Evolutionary conservation across 2,329 filamentous ascomycete genomes (phyloP).

Genomic region (Lecanosticta acicola): DNA sequence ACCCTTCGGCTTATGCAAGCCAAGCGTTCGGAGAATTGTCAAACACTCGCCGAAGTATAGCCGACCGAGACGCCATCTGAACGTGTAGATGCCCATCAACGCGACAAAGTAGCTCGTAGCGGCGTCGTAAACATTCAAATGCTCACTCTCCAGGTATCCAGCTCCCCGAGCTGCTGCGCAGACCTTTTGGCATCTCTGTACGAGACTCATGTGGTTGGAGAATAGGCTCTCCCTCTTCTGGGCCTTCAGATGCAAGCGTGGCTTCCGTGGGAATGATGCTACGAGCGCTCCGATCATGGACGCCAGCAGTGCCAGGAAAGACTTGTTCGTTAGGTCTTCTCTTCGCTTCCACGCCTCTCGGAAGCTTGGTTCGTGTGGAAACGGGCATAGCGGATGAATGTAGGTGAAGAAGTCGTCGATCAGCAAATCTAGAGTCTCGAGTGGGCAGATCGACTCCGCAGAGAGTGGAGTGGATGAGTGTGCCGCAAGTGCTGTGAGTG

Average conservation of each 20-base stretch:
- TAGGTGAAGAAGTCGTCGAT: slow-evolving; percentile 81
- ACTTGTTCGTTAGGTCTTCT: slow-evolving; percentile 59
- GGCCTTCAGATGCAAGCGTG: slow-evolving; percentile 62
- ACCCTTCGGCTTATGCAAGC: slow-evolving; percentile 54
- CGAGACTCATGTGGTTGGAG: slow-evolving; percentile 62
- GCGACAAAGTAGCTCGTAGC: slow-evolving; percentile 73
- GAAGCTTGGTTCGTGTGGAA: slow-evolving; percentile 74
- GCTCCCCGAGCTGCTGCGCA: slow-evolving; percentile 62
- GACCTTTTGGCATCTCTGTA: slow-evolving; percentile 65
- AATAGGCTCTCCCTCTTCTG: slow-evolving; percentile 61
- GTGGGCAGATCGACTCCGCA: slow-evolving; percentile 65
- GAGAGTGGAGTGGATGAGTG: slow-evolving; percentile 44
- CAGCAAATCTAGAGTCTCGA: slow-evolving; percentile 61
- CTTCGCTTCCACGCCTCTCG: slow-evolving; percentile 61
- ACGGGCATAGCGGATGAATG: slow-evolving; percentile 69
- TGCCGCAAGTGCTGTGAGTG: slow-evolving; percentile 44
- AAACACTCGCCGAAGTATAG: slow-evolving; percentile 69
- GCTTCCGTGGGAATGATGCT: slow-evolving; percentile 68
- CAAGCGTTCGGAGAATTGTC: slow-evolving; percentile 62
- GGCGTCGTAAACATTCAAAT: slow-evolving; percentile 56
- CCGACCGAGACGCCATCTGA: slow-evolving; percentile 61
- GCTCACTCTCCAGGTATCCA: slow-evolving; percentile 49
- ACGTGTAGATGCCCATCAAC: slow-evolving; percentile 60
- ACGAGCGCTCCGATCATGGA: slow-evolving; percentile 71
- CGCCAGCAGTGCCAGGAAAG: slow-evolving; percentile 65